phyloP scores from a whole-genome alignment of 1,284 basidiomycete species.

The Serendipita sp. region DNA sequence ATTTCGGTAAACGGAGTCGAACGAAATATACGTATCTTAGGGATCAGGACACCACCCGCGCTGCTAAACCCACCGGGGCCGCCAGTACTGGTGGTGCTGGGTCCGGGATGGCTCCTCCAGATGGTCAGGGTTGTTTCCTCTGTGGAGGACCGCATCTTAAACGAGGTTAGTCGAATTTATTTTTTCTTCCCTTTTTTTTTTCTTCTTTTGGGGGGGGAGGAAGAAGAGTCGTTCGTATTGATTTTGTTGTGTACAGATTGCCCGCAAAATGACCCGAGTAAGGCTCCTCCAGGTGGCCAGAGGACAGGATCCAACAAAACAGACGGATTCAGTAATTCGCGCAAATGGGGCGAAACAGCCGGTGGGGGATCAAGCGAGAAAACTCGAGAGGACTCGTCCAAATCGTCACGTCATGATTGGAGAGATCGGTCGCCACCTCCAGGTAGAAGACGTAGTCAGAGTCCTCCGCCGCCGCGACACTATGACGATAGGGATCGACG shows the following conservation, averaged over 20 bases:
- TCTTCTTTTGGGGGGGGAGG: not conserved
- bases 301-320: slow-evolving; percentile 34
- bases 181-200: not conserved
- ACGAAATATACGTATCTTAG: slow-evolving; percentile 93
- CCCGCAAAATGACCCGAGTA: slow-evolving; percentile 38
- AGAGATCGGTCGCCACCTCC: slow-evolving; percentile 8
- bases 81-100: slow-evolving; percentile 48
- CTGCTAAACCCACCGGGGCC: slow-evolving; percentile 27
- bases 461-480: slow-evolving; percentile 15
- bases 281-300: slow-evolving; percentile 21
- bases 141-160: slow-evolving; percentile 86
- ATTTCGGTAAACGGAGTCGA: slow-evolving; percentile 86
- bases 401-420: slow-evolving; percentile 12
- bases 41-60: slow-evolving; percentile 78
- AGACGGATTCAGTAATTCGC: slow-evolving; percentile 26
- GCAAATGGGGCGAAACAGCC: slow-evolving; percentile 25
- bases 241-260: slow-evolving; percentile 37
- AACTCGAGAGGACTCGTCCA: slow-evolving; percentile 12
- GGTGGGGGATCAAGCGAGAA: too few species aligned
- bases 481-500: slow-evolving; percentile 14
- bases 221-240: too few species aligned
- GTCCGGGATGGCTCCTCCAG: slow-evolving; percentile 34
- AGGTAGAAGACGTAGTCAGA: slow-evolving; percentile 12
- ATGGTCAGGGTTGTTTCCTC: slow-evolving; percentile 67
- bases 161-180: slow-evolving; percentile 39